Percentiles rank a stretch among this genome's conserved stretches.
These are phyloP conservation scores for Teunomyces barrocoloradensis DNA, from an alignment of 805 yeast species.

Conservation along the genomic window DNA sequence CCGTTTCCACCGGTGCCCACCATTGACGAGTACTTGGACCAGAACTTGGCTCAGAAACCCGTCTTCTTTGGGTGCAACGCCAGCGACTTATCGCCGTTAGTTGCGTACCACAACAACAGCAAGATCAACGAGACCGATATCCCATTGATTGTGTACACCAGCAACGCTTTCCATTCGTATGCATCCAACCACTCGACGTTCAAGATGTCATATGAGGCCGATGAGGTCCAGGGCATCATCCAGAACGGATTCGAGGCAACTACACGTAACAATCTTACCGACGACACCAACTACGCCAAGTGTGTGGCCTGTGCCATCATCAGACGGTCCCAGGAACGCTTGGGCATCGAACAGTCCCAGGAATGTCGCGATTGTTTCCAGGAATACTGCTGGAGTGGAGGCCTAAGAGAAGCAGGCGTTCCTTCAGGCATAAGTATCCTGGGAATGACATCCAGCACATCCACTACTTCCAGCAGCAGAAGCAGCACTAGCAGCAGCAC, in stretches of 20 bases:
- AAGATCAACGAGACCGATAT: constrained; percentile 25
- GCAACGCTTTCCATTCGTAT: constrained; percentile 15
- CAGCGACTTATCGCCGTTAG: constrained; percentile 17
- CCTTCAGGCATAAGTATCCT: constrained; percentile 3
- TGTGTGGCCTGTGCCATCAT: constrained; percentile 28
- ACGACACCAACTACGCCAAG: constrained; percentile 18
- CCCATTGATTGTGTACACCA: constrained; percentile 21
- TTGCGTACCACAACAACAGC: constrained; percentile 15
- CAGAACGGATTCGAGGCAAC: constrained; percentile 20
- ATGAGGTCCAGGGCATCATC: constrained; percentile 14
- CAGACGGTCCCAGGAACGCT: constrained; percentile 21
- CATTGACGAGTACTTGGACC: constrained; percentile 15
- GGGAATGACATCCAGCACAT: no score
- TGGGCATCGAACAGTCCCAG: constrained; percentile 17
- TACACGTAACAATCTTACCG: constrained; percentile 17
- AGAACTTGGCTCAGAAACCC: constrained; percentile 21
- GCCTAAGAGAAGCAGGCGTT: constrained; percentile 11
- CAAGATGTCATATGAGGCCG: constrained; percentile 19
- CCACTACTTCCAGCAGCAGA: not conserved
- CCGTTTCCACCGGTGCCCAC: constrained; percentile 28
- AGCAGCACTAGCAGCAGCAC: not conserved
- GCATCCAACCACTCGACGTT: constrained; percentile 21
- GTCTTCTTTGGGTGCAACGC: constrained; percentile 29
- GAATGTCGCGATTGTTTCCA: constrained; percentile 20
- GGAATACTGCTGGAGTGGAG: constrained; percentile 23